Evolutionary conservation across 495 filamentous ascomycete genomes (phyloP), one percentile per base, ranked within the genome.

Genomic region (Collariella sp.): DNA sequence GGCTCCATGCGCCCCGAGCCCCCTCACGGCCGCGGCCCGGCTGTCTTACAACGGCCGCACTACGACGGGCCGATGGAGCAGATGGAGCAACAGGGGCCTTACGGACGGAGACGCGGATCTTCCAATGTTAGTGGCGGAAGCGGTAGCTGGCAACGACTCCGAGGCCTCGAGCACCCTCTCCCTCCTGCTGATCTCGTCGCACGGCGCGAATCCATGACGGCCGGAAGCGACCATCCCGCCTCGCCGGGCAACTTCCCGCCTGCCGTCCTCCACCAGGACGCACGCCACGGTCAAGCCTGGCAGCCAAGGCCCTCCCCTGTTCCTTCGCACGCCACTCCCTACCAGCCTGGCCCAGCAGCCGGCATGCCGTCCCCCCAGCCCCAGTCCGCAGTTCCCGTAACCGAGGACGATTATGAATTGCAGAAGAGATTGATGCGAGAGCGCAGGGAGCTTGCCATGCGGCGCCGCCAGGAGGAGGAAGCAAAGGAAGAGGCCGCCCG

Each of bases 61-160:
- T 54, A 53, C 19, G 52, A 83, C 39, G n/a, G n/a, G n/a, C n/a
- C n/a, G n/a, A n/a, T n/a, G n/a, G n/a, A n/a, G n/a, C n/a, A n/a
- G n/a, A n/a, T n/a, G n/a, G 83, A 85, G 29, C 72, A 76, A 42
- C 71, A 91, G 54, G 79, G 73, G 13, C 76, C 83, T 5, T 95
- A 88, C 77, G 80, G 77, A 24, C 83, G 90, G 52, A 82, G 89
- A 42, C 84, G 94, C 42, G 85, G 86, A 46, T 96, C 91, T n/a
- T 96, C 91, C 1, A 96, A 90, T 63, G 86, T 95, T 26, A 96
- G 91, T 65, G 91, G 90, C 29, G 89, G 88, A 52, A 96, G 90
- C 68, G 87, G 86, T 40, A 79, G 76, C 43, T 80, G 80, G 50
- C 66, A 76, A 50, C 69, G 73, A 18, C 60, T 73, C 45, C 71